Evolutionary conservation across 495 filamentous ascomycete genomes (phyloP).

Genomic region (Tuber brumale): DNA sequence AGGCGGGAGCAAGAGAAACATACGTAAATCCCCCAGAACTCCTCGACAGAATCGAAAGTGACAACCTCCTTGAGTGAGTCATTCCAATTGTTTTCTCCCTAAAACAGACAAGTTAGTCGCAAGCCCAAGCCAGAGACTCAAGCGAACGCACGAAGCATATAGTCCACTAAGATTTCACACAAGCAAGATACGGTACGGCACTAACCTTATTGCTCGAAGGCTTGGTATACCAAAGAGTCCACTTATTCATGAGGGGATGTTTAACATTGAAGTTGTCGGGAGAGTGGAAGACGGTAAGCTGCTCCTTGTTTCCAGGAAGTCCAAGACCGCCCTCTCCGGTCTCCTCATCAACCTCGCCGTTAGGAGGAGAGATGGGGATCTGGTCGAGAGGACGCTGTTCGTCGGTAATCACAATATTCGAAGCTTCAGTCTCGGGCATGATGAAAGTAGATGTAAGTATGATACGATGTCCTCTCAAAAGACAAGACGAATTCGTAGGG

Average conservation of each 20-base stretch:
- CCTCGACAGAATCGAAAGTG: slow-evolving; percentile 95
- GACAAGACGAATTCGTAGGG: background rate
- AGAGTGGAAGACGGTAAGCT: slow-evolving; percentile 91
- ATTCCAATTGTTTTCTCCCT: slow-evolving; percentile 85
- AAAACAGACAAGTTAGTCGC: background rate
- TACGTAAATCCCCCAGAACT: slow-evolving; percentile 99
- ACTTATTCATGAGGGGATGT: slow-evolving; percentile 89
- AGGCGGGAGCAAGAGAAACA: slow-evolving; percentile 43
- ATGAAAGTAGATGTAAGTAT: slow-evolving; percentile 5
- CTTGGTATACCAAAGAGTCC: slow-evolving; percentile 99
- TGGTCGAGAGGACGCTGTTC: slow-evolving; percentile 49
- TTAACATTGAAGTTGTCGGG: slow-evolving; percentile 98
- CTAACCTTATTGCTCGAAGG: slow-evolving; percentile 90
- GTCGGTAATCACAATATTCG: slow-evolving; percentile 24
- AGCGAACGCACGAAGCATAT: background rate
- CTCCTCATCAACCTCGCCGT: slow-evolving; percentile 44
- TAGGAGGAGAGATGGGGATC: slow-evolving; percentile 65
- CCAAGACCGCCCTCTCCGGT: slow-evolving; percentile 43
- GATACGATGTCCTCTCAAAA: background rate
- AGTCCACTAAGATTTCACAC: background rate
- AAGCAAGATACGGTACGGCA: background rate
- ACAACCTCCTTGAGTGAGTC: slow-evolving; percentile 97
- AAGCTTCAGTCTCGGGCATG: slow-evolving; percentile 23
- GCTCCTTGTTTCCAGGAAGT: slow-evolving; percentile 47
- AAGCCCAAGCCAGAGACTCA: background rate